Base-by-base conservation (phyloP, 345 rosid genomes). In the Noccaea bulbosa region DNA sequence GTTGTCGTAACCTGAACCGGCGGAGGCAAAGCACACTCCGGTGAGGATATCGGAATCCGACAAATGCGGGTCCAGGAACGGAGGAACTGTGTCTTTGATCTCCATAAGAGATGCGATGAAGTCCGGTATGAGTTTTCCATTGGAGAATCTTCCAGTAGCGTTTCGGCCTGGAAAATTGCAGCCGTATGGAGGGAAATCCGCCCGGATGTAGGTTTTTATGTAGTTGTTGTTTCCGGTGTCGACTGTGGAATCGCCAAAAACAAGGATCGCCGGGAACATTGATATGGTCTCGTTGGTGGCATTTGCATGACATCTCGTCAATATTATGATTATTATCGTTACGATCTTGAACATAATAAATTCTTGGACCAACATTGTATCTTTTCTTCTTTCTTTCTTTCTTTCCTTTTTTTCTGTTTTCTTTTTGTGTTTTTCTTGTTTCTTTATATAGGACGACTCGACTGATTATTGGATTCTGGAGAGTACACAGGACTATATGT, bases 201-300 rank as follows among this genome's bases (percentile, higher is more conserved):
- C 77, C 0, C 51, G 16, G 12, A 71, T 22, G n/a, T 39, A 12
- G 5, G 77, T 59, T 0, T 8, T 38, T 12, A 77, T 56, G 63
- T 71, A 58, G 70, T 77, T 60, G 80, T 77, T 77, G 64, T 77
- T 77, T 8, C 80, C 80, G 20, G 77, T 57, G 46, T 77, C 80
- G 22, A 77, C 33, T 6, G 77, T 71, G 1, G 80, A 77, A 40
- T 77, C 80, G 5, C 77, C 80, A 34, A 77, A 77, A 2, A 60
- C 68, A 10, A 77, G 72, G n/a, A 77, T 70, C 44, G 80, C 76
- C 1, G 80, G 76, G 48, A 77, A 62, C 68, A 60, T 35, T 61
- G 78, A 27, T 66, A 34, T 74, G 11, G 62, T 34, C 27, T 55
- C 40, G 51, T 54, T 53, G 50, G 49, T 62, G n/a, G 64, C 5